Evolutionary conservation across 179 eudicot genomes (phyloP).

Genomic region (Sideroxylon spinosum): DNA sequence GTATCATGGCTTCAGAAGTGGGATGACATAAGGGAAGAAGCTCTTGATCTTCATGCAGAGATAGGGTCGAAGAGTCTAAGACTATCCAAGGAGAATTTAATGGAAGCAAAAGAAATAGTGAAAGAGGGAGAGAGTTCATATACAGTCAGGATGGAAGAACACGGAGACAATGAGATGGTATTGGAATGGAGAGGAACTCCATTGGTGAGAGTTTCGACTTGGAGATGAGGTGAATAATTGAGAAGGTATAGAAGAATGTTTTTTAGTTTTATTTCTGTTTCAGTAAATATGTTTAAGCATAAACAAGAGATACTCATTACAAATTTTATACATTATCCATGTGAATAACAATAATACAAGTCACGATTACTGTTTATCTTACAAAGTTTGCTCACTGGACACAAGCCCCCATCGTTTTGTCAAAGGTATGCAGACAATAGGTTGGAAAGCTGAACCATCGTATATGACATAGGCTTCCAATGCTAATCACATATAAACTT

Average conservation of each 20-base stretch:
- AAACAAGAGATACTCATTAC: neutral
- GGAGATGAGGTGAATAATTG: slow-evolving; percentile 13
- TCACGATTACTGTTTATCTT: neutral
- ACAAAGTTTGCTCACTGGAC: neutral
- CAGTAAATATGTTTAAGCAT: slow-evolving; percentile 7
- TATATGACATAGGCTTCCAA: neutral
- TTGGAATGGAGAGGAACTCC: slow-evolving; percentile 34
- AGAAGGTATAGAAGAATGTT: neutral
- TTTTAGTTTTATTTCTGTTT: neutral
- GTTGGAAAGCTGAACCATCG: neutral
- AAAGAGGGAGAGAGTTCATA: slow-evolving; percentile 22
- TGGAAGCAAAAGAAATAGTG: slow-evolving; percentile 35
- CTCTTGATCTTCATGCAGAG: slow-evolving; percentile 5
- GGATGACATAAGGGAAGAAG: slow-evolving; percentile 21
- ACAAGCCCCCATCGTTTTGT: neutral
- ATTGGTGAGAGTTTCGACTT: slow-evolving; percentile 28
- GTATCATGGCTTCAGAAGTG: slow-evolving; percentile 23
- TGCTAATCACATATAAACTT: neutral
- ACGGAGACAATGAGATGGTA: slow-evolving; percentile 27
- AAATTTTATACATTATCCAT: neutral
- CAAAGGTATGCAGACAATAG: neutral
- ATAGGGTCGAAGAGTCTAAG: slow-evolving; percentile 22
- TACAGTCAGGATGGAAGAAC: slow-evolving; percentile 26
- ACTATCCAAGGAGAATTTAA: slow-evolving; percentile 25
- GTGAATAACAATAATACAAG: neutral